Conservation (phyloP, 371 early-diverging fungal species). For the Rhizopus arrhizus region DNA sequence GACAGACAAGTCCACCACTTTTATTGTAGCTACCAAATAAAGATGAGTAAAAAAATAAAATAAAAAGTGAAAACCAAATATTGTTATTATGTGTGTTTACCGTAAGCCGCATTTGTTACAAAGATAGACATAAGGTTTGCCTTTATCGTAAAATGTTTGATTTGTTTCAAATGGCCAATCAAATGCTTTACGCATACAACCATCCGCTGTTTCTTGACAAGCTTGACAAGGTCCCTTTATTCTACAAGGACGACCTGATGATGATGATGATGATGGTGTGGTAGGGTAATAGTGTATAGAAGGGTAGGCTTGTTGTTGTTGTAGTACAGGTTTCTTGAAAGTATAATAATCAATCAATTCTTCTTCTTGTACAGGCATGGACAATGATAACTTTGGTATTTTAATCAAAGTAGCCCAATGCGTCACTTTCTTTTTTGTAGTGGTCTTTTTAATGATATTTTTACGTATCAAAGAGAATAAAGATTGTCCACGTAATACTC, state of each 20-base stretch:
- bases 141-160: conserved; percentile 42
- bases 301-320: not conserved
- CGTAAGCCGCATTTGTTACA: conserved; percentile 56
- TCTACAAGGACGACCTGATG: conserved; percentile 36
- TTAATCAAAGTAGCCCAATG: conserved; percentile 12
- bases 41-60: not conserved
- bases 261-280: not conserved
- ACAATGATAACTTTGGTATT: conserved; percentile 5
- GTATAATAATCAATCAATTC: not conserved
- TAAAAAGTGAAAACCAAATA: too few species aligned
- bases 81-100: conserved; percentile 4
- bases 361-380: not conserved
- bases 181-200: conserved; percentile 56
- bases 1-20: conserved; percentile 48
- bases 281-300: conserved; percentile 5
- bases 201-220: conserved; percentile 49
- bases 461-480: conserved; percentile 36
- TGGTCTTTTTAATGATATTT: not conserved
- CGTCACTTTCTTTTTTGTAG: conserved; percentile 4
- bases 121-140: conserved; percentile 50
- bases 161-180: conserved; percentile 49
- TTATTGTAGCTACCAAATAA: conserved; percentile 42
- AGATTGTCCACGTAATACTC: conserved; percentile 41
- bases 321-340: not conserved
- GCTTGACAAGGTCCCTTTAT: conserved; percentile 54